Evolutionary conservation across 371 early-diverging fungal genomes (phyloP).

Genomic region (Chytridiales sp.): DNA sequence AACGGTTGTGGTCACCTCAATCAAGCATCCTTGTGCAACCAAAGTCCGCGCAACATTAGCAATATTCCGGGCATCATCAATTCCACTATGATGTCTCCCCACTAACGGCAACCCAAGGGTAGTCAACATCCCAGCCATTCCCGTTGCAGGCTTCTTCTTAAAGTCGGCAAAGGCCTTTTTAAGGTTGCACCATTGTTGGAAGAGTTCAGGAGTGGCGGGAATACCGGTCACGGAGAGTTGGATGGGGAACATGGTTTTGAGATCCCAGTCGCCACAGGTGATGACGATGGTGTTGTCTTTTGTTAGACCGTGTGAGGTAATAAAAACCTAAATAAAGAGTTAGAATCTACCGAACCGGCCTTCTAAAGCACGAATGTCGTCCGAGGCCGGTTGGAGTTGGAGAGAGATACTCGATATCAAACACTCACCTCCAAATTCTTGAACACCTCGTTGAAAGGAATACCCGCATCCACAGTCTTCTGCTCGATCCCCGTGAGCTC

Average conservation of each 20-base stretch:
- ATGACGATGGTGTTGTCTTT: constrained; percentile 25
- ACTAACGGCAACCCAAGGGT: constrained; percentile 54
- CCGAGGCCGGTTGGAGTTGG: too few species aligned
- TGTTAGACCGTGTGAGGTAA: constrained; percentile 6
- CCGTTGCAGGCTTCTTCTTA: constrained; percentile 28
- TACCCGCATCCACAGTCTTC: constrained; percentile 49
- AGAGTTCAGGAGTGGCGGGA: constrained; percentile 12
- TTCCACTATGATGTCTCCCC: constrained; percentile 72
- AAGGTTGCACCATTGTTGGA: constrained; percentile 62
- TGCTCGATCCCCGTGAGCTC: constrained; percentile 61
- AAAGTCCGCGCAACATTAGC: constrained; percentile 49
- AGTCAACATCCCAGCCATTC: constrained; percentile 62
- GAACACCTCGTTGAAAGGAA: constrained; percentile 56
- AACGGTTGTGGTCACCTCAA: constrained; percentile 1
- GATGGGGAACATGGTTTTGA: constrained; percentile 63
- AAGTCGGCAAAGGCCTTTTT: constrained; percentile 20
- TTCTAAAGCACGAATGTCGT: too few species aligned
- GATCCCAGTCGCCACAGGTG: constrained; percentile 76
- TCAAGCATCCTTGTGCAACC: constrained; percentile 6
- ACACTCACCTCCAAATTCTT: constrained; percentile 6
- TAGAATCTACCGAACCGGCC: not conserved
- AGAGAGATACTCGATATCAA: too few species aligned
- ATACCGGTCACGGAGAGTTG: constrained; percentile 52
- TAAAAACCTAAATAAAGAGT: constrained; percentile 5
- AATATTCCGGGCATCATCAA: constrained; percentile 73